Evolutionary conservation across 148 eudicot species (phyloP), one percentile per base, ranked within the genome.

Genomic region (Selenicereus undatus): DNA sequence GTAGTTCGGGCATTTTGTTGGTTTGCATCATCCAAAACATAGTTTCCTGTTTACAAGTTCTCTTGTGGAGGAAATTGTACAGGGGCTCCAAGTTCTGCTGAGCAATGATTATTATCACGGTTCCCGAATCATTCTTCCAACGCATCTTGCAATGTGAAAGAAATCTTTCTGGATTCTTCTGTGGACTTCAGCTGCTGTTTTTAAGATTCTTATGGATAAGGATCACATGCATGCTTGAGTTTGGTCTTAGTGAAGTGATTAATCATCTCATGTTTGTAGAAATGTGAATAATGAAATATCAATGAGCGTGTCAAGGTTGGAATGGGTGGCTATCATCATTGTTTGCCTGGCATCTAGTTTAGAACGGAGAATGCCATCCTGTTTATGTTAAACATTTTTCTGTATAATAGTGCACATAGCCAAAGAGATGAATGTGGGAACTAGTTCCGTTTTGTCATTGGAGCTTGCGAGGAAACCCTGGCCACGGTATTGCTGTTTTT

Each of bases 361-460:
- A 64, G 73, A n/a, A 56, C 36, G 68, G 82, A 70, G 54, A 68
- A 51, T 79, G 26, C 78, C 69, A 35, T 50, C 71, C 78, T 48
- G 36, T 79, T 74, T 71, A 42, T 75, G 60, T 80, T 4, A 17
- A 18, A 12, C 48, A 39, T 42, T 48, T 54, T 54, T 62, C 26
- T 75, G 79, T 66, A 66, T 74, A 72, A 79, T 35, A 30, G 32
- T 83, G 75, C 39, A 83, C 79, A 79, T 75, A 74, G 54, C 16
- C 66, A 78, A 43, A 70, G 76, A 77, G 62, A 74, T 20, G 52
- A 56, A 42, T 56, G 20, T 42, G 64, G 68, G 82, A 79, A 75
- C 62, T 50, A 45, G 70, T 27, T 20, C 52, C 17, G 6, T 74
- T 18, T 17, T 51, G 75, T 68, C 81, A 21, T 26, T 71, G 24